Percentiles rank a stretch among this genome's conserved stretches.
Conservation (phyloP, 192 early-diverging fungal species). For the Ambispora gerdemannii region DNA sequence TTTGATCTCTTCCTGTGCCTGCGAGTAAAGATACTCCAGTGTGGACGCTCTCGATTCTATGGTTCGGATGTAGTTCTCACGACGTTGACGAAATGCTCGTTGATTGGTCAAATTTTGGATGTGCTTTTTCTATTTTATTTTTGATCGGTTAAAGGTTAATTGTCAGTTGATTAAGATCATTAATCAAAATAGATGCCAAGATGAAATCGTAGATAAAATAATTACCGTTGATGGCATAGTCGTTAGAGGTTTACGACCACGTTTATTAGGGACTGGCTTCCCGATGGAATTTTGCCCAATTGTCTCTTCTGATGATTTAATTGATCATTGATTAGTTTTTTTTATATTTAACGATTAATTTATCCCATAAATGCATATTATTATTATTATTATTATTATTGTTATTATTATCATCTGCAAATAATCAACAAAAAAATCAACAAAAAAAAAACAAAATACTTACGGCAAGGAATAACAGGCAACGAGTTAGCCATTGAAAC, state of each 20-base stretch:
- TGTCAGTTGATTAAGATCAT: background rate
- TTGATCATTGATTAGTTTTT: background rate
- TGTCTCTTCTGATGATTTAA: background rate
- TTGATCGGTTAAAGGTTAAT: background rate
- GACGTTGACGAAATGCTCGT: conserved; percentile 26
- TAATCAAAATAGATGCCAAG: background rate
- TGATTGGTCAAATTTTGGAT: conserved; percentile 24
- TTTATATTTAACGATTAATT: background rate
- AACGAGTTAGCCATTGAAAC: background rate
- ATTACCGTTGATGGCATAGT: conserved; percentile 13
- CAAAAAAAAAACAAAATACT: background rate
- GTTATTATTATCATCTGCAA: background rate
- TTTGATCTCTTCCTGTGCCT: conserved; percentile 17
- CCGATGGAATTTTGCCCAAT: background rate
- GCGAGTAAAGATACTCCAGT: background rate
- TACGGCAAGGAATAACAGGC: background rate
- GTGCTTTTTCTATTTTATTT: conserved; percentile 17
- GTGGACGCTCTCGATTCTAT: background rate
- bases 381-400: background rate
- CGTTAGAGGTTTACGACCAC: conserved; percentile 16
- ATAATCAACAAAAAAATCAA: background rate
- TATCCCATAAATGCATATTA: background rate
- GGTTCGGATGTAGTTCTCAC: background rate
- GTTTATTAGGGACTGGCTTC: conserved; percentile 20
- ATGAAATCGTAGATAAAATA: background rate